These are phyloP conservation scores for Grigorovia yakushimaensis DNA, from an alignment of 805 yeast genomes.

Conservation along the genomic window DNA sequence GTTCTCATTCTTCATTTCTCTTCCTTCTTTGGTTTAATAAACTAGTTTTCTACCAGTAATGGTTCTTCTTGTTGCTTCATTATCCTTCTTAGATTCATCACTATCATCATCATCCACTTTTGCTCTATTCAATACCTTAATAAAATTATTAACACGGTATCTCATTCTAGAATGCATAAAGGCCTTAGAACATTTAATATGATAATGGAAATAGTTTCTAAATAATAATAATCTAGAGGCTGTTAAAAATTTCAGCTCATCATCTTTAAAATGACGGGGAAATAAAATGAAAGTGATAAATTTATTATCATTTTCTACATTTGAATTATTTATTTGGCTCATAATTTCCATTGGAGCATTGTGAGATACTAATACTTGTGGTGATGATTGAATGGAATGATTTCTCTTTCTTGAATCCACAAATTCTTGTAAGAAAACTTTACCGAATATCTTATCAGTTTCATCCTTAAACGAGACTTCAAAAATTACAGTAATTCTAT, in stretches of 20 bases:
- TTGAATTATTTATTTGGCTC: slow-evolving; percentile 1
- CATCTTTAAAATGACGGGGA: slow-evolving; percentile 81
- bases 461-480: slow-evolving; percentile 93
- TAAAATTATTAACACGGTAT: slow-evolving; percentile 83
- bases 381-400: slow-evolving; percentile 93
- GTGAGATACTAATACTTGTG: slow-evolving; percentile 89
- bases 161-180: slow-evolving; percentile 98
- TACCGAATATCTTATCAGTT: slow-evolving; percentile 86
- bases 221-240: slow-evolving; percentile 86
- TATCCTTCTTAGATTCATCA: slow-evolving; percentile 22
- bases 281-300: slow-evolving; percentile 65
- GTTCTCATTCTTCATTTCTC: no score
- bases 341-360: slow-evolving; percentile 90
- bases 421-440: slow-evolving; percentile 84
- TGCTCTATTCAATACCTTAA: slow-evolving; percentile 92
- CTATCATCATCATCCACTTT: slow-evolving; percentile 84
- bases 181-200: slow-evolving; percentile 96
- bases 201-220: slow-evolving; percentile 96
- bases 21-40: slow-evolving; percentile 15
- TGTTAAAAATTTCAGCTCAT: slow-evolving; percentile 25
- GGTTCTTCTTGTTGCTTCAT: slow-evolving; percentile 23
- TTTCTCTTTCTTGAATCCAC: slow-evolving; percentile 91
- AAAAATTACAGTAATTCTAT: slow-evolving; percentile 93
- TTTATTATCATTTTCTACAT: slow-evolving; percentile 25
- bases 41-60: slow-evolving; percentile 28